Evolutionary conservation across 306 rosid genomes (phyloP), one percentile per base, ranked within the genome.

Genomic region (Inga laurina): DNA sequence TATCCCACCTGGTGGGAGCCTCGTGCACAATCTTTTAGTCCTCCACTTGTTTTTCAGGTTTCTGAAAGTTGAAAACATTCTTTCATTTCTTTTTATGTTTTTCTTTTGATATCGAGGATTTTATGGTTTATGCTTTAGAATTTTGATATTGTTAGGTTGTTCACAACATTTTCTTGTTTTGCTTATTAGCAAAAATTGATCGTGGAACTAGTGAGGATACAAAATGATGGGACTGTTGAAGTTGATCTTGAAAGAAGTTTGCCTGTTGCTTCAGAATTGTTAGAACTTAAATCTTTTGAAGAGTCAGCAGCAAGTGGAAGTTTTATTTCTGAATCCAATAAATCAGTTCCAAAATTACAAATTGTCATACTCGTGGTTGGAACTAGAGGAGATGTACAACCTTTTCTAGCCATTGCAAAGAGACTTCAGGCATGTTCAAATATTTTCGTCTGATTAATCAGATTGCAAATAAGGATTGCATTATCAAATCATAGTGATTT

Each of bases 321-420:
- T 77, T 24, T 49, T 45, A 73, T 61, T 84, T 85, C 86, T 85
- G 91, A 75, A 45, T 49, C 86, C 68, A 81, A 67, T 43, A 90
- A 76, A 79, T 74, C 89, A 76, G 78, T 85, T 90, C 98, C 98
- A 49, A 77, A 88, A 78, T 83, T 94, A 85, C 90, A 87, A 81
- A 91, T 94, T 77, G 94, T 82, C 82, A 91, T 94, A 19, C 97
- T 94, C 64, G 98, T 91, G 85, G 97, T 94, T 56, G 98, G 98
- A 82, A 94, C 98, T 41, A 91, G 98, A 91, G 98, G 97, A 78
- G 98, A 94, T 80, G 96, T 92, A 69, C 98, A 94, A 49, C 86
- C 98, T 81, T 94, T 94, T 76, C 59, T 94, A 84, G 93, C 97
- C 66, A 88, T 92, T 81, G 98, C 98, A 71, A 92, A 88, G 86